Conservation (phyloP, 139 green algal genomes). For the Zygnema circumcarinatum region DNA sequence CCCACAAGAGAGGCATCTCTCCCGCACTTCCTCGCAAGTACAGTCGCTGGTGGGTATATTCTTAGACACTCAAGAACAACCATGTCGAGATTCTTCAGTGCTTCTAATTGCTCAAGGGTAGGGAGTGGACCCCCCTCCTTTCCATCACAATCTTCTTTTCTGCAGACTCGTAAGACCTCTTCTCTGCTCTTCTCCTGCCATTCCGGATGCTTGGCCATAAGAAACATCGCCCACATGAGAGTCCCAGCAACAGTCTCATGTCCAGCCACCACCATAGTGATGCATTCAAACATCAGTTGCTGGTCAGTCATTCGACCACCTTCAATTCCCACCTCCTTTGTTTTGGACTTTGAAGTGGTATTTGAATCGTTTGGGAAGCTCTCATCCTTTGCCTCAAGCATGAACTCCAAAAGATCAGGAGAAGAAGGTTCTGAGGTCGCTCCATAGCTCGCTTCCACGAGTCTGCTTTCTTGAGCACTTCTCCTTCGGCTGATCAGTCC, state of each 20-base stretch:
- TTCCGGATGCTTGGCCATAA: conserved; percentile 61
- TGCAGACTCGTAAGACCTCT: conserved; percentile 76
- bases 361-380: too few species aligned
- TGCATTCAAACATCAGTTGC: conserved; percentile 48
- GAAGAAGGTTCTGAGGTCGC: neutral
- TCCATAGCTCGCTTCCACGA: neutral
- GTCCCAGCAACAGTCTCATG: conserved; percentile 95
- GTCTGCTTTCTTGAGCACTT: neutral
- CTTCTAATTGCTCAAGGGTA: neutral
- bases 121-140: neutral
- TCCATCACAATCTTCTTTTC: too few species aligned
- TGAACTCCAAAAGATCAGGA: neutral
- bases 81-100: conserved; percentile 21
- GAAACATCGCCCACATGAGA: conserved; percentile 70
- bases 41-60: conserved; percentile 93
- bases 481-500: neutral
- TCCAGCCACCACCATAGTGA: conserved; percentile 58
- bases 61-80: conserved; percentile 84
- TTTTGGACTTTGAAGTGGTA: neutral
- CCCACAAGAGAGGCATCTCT: conserved; percentile 63
- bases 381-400: neutral
- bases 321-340: neutral
- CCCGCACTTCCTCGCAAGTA: conserved; percentile 82
- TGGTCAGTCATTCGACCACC: conserved; percentile 22
- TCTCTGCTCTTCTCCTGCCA: conserved; percentile 68